phyloP scores from a whole-genome alignment of 2,329 filamentous ascomycete genomes.

The Trichothecium sympodiale region DNA sequence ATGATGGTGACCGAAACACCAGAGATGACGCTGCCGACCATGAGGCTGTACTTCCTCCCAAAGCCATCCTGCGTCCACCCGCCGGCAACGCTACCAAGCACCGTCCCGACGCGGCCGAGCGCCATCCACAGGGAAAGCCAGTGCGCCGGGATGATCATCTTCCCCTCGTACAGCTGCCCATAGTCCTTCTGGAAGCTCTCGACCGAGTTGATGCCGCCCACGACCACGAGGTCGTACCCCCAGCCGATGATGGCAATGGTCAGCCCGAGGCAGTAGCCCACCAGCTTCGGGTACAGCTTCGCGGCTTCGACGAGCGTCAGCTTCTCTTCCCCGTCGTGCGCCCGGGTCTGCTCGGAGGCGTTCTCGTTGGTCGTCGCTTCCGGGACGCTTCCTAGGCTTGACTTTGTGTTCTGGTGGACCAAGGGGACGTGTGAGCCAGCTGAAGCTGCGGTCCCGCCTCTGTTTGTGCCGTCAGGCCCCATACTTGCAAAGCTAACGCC shows the following conservation, averaged over 20 bases:
- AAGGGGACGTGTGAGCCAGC: no score
- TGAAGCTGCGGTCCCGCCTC: no score
- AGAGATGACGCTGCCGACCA: slow-evolving; percentile 14
- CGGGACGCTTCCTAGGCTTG: no score
- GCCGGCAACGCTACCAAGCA: slow-evolving; percentile 12
- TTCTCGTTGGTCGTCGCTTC: no score
- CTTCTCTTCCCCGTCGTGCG: no score
- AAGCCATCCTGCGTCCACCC: slow-evolving; percentile 17
- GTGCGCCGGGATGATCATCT: slow-evolving; percentile 12
- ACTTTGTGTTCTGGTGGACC: no score
- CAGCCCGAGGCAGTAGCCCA: slow-evolving; percentile 14
- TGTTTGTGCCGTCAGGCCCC: no score
- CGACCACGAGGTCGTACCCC: slow-evolving; percentile 16
- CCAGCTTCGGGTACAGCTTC: slow-evolving; percentile 14
- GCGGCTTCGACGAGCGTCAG: no score
- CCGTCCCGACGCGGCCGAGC: slow-evolving; percentile 12
- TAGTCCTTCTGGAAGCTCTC: slow-evolving; percentile 18
- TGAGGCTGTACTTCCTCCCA: slow-evolving; percentile 13
- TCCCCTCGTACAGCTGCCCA: slow-evolving; percentile 12
- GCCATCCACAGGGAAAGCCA: slow-evolving; percentile 18
- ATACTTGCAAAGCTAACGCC: no score
- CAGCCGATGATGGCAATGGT: slow-evolving; percentile 17
- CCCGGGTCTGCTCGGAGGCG: no score
- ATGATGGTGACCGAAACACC: slow-evolving; percentile 12
- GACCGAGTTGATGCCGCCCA: slow-evolving; percentile 15